Evolutionary conservation across 148 eudicot species (phyloP), one percentile per base, ranked within the genome.

Genomic region (Dianthus caryophyllus): DNA sequence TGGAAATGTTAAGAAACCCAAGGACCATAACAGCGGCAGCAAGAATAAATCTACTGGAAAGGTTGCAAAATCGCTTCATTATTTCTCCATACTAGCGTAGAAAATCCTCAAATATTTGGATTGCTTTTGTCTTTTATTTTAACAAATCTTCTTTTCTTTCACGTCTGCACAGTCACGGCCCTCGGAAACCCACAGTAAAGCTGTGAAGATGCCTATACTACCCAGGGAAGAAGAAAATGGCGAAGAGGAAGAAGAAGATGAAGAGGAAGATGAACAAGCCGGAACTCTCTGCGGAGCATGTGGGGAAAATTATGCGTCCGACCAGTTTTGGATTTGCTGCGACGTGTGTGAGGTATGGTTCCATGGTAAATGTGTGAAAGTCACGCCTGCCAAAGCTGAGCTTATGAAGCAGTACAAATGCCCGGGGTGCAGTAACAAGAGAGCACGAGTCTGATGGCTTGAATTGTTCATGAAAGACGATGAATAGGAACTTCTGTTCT

Each of bases 351-450:
- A 88, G 79, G 81, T 71, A 72, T 91, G 97, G 97, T 91, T 91
- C 75, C 97, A 88, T 74, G 96, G 97, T 16, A 86, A 88, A 76
- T 91, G 97, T 66, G 92, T 91, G 36, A 91, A 87, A 75, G 80
- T 91, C 55, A 88, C 97, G 3, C 96, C 90, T 15, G 92, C 96
- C n/a, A 86, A 86, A 75, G 97, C 97, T 2, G 87, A 83, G 77
- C 86, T 80, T 66, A 86, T 91, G 71, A 83, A 86, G 81, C 91
- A 87, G 68, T 90, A 90, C 80, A 90, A 90, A 74, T 88, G 96
- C 82, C 92, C 96, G 15, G 76, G 73, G 49, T 88, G 96, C 84
- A 82, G 84, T 70, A 79, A 6, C 80, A 88, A 88, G 81, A 80
- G 90, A 77, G 76, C 87, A 62, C 79, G 91, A 39, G 92, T 76